Evolutionary conservation across 2,329 filamentous ascomycete species (phyloP), one percentile per base, ranked within the genome.

Genomic region (Dactylellina leptospora): DNA sequence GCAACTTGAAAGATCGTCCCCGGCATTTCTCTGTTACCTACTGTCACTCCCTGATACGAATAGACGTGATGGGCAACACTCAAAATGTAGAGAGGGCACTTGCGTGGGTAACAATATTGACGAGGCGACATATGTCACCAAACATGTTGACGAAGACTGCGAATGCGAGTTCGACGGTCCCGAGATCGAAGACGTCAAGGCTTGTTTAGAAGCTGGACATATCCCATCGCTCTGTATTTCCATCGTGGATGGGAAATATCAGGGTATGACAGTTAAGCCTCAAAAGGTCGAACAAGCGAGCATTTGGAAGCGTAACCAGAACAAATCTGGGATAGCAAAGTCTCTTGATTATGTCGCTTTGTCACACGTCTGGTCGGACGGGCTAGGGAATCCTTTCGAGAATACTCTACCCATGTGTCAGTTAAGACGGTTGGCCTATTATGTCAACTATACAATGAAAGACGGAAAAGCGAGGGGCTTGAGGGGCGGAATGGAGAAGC

Each of bases 321-420:
- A 20, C 5, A 72, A 72, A 54, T 48, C 51, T 0, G 68, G 68
- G 9, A n/a, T 72, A 2, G 68, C 44, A 23, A 63, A 63, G 54
- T 72, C 59, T 20, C 36, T 64, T n/a, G 61, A 73, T 38, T 75
- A 75, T 53, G 51, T 75, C 9, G 74, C 73, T 23, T 48, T 75
- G 13, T 75, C 74, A 4, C 74, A 75, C 40, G 74, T 75, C 3
- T 75, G 74, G 74, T 74, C 74, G 6, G 73, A 75, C 18, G 74
- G 74, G 13, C 64, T 75, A n/a, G 74, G 74, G 13, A 75, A 75
- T 58, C 69, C 74, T 3, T 47, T 30, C 2, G 70, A 42, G 18
- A 75, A 74, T 56, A 71, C 62, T 20, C 60, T 75, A 8, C 74
- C 74, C 0, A 47, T 45, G 8, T 75, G 74, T 30, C 74, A 75